Conservation (phyloP, 176 grass and related monocot genomes). For the Aechmea fasciata region DNA sequence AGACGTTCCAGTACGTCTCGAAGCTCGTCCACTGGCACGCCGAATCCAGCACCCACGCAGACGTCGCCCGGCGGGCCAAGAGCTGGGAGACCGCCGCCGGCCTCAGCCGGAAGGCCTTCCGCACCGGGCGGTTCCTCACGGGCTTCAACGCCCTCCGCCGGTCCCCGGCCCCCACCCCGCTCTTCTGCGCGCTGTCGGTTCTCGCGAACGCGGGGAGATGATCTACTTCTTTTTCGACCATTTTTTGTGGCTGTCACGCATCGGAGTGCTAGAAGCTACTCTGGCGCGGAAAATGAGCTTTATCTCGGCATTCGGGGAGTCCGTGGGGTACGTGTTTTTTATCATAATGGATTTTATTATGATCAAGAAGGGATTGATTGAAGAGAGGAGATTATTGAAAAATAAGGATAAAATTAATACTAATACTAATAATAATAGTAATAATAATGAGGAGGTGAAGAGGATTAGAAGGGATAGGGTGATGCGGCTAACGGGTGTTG, state of each 20-base stretch:
- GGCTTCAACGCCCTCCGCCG: slow-evolving; percentile 71
- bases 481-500: slow-evolving; percentile 88
- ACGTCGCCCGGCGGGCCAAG: slow-evolving; percentile 60
- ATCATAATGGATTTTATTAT: slow-evolving; percentile 66
- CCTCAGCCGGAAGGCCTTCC: slow-evolving; percentile 93
- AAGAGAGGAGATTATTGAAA: slow-evolving; percentile 32
- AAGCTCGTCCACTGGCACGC: slow-evolving; percentile 76
- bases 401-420: neutral
- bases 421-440: neutral
- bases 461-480: slow-evolving; percentile 57
- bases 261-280: slow-evolving; percentile 42
- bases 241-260: slow-evolving; percentile 75
- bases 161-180: slow-evolving; percentile 22
- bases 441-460: slow-evolving; percentile 23
- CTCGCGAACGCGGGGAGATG: slow-evolving; percentile 96
- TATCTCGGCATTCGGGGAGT: slow-evolving; percentile 78
- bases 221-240: slow-evolving; percentile 99
- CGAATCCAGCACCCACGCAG: slow-evolving; percentile 32
- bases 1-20: slow-evolving; percentile 98
- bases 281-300: slow-evolving; percentile 49
- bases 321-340: slow-evolving; percentile 78
- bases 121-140: slow-evolving; percentile 67
- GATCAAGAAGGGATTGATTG: slow-evolving; percentile 58
- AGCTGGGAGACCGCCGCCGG: slow-evolving; percentile 84
- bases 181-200: slow-evolving; percentile 48